Conservation (phyloP, 1,284 basidiomycete species). For the Trichosporon inkin region DNA sequence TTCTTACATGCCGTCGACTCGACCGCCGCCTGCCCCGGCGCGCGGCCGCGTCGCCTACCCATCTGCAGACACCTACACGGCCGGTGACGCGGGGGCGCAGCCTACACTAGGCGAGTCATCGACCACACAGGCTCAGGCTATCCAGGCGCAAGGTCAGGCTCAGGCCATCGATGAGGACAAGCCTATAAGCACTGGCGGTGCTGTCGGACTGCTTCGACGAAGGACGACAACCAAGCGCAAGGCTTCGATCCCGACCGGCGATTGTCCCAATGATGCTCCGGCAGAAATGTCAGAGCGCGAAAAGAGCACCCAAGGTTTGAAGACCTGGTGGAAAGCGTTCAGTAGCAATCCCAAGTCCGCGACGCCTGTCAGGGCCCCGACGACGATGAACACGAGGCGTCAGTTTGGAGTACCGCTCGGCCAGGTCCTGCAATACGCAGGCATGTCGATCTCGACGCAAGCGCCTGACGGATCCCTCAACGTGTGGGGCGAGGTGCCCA, state of each 20-base stretch:
- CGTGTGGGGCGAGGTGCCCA: constrained; percentile 90
- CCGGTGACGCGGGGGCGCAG: constrained; percentile 34
- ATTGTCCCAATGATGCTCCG: background rate
- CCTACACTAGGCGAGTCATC: constrained; percentile 5
- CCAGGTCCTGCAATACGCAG: constrained; percentile 79
- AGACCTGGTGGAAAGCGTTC: constrained; percentile 79
- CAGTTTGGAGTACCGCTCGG: constrained; percentile 84
- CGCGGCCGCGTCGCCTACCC: constrained; percentile 43
- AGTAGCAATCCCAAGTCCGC: background rate
- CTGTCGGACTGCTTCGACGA: background rate
- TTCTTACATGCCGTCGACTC: constrained; percentile 38
- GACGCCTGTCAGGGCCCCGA: constrained; percentile 10
- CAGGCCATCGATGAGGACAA: constrained; percentile 23
- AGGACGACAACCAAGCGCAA: constrained; percentile 7
- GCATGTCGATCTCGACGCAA: constrained; percentile 91
- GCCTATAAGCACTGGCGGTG: background rate
- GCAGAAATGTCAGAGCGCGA: constrained; percentile 30
- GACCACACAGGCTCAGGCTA: constrained; percentile 2
- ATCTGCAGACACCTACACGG: constrained; percentile 34
- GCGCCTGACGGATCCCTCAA: constrained; percentile 74
- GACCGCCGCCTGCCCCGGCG: constrained; percentile 39
- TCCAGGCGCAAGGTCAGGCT: background rate
- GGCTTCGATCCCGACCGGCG: background rate
- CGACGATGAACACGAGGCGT: constrained; percentile 28
- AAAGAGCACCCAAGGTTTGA: constrained; percentile 54